These are phyloP conservation scores for Monosporozyma servazzii DNA, from an alignment of 805 yeast species.

Conservation along the genomic window DNA sequence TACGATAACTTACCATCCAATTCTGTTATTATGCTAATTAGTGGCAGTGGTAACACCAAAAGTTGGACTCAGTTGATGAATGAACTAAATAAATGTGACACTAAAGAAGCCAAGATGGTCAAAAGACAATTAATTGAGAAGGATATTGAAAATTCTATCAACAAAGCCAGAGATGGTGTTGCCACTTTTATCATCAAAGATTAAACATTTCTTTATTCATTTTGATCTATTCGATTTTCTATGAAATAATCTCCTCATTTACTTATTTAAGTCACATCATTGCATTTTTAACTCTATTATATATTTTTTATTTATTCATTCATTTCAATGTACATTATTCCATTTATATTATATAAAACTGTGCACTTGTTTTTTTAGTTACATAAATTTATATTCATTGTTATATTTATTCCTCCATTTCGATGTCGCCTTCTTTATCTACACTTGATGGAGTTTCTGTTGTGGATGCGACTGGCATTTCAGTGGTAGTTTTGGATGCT, in stretches of 20 bases:
- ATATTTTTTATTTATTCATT: constrained; percentile 4
- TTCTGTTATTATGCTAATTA: constrained; percentile 50
- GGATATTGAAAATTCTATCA: constrained; percentile 39
- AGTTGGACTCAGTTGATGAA: constrained; percentile 33
- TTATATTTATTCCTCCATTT: constrained; percentile 7
- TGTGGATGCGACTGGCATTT: neutral
- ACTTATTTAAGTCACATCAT: neutral
- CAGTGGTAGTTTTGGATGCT: neutral
- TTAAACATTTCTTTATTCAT: neutral
- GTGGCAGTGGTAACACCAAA: constrained; percentile 55
- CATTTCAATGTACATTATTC: neutral
- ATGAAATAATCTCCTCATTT: too few species aligned
- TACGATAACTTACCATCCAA: constrained; percentile 47
- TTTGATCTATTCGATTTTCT: too few species aligned
- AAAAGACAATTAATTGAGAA: constrained; percentile 37
- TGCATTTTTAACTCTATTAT: neutral
- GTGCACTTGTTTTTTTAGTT: neutral
- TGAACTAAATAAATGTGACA: constrained; percentile 36
- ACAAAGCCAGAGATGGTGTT: constrained; percentile 50
- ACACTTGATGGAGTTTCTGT: neutral
- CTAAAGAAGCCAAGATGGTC: constrained; percentile 32
- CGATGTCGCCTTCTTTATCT: constrained; percentile 14
- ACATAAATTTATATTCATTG: neutral
- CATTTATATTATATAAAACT: neutral
- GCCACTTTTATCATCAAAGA: constrained; percentile 44